Conservation (phyloP, 2,329 filamentous ascomycete genomes). For the Amphichorda felina region DNA sequence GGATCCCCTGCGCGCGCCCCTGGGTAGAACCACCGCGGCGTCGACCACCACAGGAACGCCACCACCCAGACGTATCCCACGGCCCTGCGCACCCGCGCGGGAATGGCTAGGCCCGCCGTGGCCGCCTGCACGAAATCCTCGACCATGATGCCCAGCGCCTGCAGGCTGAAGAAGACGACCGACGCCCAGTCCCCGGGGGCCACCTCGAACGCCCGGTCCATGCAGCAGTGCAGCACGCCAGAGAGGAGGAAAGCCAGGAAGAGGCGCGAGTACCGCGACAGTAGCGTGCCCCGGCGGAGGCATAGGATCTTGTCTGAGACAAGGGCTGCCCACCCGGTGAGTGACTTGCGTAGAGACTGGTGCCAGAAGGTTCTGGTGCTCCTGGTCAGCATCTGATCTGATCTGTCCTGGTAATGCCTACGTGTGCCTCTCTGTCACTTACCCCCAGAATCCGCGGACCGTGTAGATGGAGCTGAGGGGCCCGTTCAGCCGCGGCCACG, state of each 20-base stretch:
- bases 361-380: constrained; percentile 5
- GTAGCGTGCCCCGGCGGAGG: not conserved
- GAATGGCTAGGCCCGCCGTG: not conserved
- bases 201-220: not conserved
- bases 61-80: constrained; percentile 3
- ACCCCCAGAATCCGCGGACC: constrained; percentile 6
- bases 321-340: constrained; percentile 4
- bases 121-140: constrained; percentile 5
- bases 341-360: constrained; percentile 4
- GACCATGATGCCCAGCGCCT: constrained; percentile 5
- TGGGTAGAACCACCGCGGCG: constrained; percentile 1
- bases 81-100: not conserved
- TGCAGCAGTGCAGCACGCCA: constrained; percentile 2
- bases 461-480: constrained; percentile 1
- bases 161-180: constrained; percentile 4
- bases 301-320: constrained; percentile 3
- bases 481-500: constrained; percentile 3
- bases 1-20: not conserved
- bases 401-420: too few relatives aligned
- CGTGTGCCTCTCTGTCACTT: too few relatives aligned
- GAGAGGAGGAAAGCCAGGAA: constrained; percentile 5
- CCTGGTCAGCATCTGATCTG: too few relatives aligned
- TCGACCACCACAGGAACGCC: constrained; percentile 3
- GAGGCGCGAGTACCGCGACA: constrained; percentile 4
- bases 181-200: not conserved